Evolutionary conservation across 768 basidiomycete species (phyloP).

Genomic region (Lentinula guzmanii): DNA sequence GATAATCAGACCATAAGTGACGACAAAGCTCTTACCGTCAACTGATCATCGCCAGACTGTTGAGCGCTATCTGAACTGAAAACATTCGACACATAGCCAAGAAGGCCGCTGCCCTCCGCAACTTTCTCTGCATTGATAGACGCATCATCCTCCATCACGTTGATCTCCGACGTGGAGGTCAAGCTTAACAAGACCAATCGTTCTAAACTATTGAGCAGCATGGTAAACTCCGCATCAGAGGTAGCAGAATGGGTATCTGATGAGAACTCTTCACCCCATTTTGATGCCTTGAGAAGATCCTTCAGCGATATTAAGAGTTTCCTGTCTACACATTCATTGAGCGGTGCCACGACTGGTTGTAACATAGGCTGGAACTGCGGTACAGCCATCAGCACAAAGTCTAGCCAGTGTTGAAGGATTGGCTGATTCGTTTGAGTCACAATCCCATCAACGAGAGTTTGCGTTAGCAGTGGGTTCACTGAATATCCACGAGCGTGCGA

Average conservation of each 20-base stretch:
- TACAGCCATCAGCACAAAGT: slow-evolving; percentile 89
- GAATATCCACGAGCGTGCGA: slow-evolving; percentile 29
- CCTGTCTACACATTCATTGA: slow-evolving; percentile 74
- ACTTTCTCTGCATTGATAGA: slow-evolving; percentile 43
- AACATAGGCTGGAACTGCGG: slow-evolving; percentile 77
- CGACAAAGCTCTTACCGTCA: slow-evolving; percentile 39
- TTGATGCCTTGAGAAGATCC: slow-evolving; percentile 45
- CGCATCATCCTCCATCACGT: slow-evolving; percentile 52
- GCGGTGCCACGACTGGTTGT: slow-evolving; percentile 59
- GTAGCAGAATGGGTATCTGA: slow-evolving; percentile 42
- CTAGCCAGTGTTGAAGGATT: slow-evolving; percentile 92
- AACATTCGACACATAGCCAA: slow-evolving; percentile 89
- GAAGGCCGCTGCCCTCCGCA: slow-evolving; percentile 57
- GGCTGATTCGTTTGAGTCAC: slow-evolving; percentile 62
- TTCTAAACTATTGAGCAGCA: slow-evolving; percentile 81
- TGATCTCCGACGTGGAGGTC: slow-evolving; percentile 45
- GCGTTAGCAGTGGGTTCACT: slow-evolving; percentile 68
- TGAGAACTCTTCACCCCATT: slow-evolving; percentile 25
- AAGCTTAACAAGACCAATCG: slow-evolving; percentile 72
- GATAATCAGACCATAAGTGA: not conserved
- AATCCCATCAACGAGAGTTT: slow-evolving; percentile 79
- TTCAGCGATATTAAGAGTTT: slow-evolving; percentile 55
- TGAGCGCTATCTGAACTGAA: slow-evolving; percentile 68
- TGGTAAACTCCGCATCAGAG: slow-evolving; percentile 79
- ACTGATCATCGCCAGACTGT: slow-evolving; percentile 43